phyloP scores from a whole-genome alignment of 345 rosid species.

The Gossypium arboreum region DNA sequence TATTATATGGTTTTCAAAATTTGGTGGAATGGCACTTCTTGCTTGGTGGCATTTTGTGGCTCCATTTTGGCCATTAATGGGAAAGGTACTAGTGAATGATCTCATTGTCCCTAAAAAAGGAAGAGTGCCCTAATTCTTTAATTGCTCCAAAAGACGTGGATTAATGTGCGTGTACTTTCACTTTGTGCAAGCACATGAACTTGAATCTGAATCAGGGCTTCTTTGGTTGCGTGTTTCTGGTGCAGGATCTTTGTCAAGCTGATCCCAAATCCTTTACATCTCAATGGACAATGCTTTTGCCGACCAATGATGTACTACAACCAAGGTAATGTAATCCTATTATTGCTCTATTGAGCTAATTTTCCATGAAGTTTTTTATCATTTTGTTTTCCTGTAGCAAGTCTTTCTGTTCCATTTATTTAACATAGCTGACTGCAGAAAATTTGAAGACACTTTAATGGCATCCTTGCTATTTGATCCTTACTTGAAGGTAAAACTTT shows the following conservation, averaged over 20 bases:
- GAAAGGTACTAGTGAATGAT: not conserved
- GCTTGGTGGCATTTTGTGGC: not conserved
- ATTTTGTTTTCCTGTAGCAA: slow-evolving; percentile 3
- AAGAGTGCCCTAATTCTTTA: too few species aligned
- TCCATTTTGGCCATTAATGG: slow-evolving; percentile 2
- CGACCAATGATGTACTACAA: slow-evolving; percentile 69
- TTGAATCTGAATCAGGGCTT: slow-evolving; percentile 8
- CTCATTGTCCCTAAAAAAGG: not conserved
- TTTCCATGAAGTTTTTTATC: not conserved
- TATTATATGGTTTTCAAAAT: not conserved
- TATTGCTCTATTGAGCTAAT: slow-evolving; percentile 11
- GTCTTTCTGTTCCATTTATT: slow-evolving; percentile 19
- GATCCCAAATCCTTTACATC: slow-evolving; percentile 83
- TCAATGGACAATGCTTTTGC: slow-evolving; percentile 87
- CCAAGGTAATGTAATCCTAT: slow-evolving; percentile 48
- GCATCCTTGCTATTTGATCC: slow-evolving; percentile 86
- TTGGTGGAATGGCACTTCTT: not conserved
- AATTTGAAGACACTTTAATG: slow-evolving; percentile 77
- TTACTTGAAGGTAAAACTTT: slow-evolving; percentile 59
- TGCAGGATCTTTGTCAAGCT: slow-evolving; percentile 83
- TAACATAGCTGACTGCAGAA: slow-evolving; percentile 45
- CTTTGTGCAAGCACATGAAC: not conserved
- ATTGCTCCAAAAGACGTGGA: too few species aligned
- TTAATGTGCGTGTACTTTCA: not conserved
- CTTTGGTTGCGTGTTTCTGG: slow-evolving; percentile 15